Conservation (phyloP, 768 basidiomycete genomes). For the Phanerochaete carnosa region DNA sequence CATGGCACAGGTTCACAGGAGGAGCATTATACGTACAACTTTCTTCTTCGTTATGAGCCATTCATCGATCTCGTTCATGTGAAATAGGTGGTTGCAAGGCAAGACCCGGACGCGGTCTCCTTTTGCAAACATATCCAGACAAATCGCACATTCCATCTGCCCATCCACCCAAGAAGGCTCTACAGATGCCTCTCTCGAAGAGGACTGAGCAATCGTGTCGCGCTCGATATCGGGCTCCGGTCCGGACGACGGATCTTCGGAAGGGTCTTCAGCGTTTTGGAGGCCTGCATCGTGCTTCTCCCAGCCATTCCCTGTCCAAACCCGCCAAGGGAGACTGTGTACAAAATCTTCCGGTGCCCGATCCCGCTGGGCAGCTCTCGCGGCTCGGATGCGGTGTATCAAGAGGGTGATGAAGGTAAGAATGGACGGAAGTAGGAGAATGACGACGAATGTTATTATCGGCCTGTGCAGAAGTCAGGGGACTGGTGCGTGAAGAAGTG, state of each 20-base stretch:
- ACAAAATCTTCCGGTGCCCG: conserved; percentile 83
- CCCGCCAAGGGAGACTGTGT: conserved; percentile 72
- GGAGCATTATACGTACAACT: conserved; percentile 54
- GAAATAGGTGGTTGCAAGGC: conserved; percentile 95
- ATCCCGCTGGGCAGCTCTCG: conserved; percentile 78
- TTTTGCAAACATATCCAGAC: conserved; percentile 79
- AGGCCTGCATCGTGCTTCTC: conserved; percentile 61
- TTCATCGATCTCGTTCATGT: conserved; percentile 84
- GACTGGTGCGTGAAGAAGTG: neutral
- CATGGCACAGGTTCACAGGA: neutral
- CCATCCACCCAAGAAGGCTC: conserved; percentile 74
- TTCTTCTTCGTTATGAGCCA: conserved; percentile 95
- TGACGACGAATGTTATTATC: conserved; percentile 81
- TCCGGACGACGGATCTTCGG: conserved; percentile 11
- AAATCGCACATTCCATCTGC: conserved; percentile 90
- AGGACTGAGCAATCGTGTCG: neutral
- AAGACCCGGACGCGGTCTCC: conserved; percentile 90
- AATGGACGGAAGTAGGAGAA: conserved; percentile 85
- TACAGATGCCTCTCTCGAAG: conserved; percentile 14
- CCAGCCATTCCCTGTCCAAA: conserved; percentile 80
- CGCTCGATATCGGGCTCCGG: conserved; percentile 19
- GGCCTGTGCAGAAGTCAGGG: conserved; percentile 44
- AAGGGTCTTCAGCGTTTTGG: conserved; percentile 9
- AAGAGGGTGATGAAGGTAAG: conserved; percentile 88
- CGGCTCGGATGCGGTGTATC: conserved; percentile 82